Evolutionary conservation across 306 rosid species (phyloP).

Genomic region (Neltuma alba): DNA sequence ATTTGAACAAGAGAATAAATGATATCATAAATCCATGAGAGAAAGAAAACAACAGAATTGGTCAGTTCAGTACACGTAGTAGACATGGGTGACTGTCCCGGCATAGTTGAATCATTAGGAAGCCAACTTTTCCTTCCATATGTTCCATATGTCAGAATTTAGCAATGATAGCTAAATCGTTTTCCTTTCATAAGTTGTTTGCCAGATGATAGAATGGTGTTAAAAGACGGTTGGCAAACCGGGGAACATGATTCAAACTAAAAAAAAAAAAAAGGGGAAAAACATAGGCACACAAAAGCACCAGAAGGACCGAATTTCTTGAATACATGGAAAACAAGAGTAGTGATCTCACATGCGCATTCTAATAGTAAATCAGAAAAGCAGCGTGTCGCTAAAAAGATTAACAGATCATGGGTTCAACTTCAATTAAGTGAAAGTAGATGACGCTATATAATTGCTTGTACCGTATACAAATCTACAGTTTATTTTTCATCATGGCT

Average conservation of each 20-base stretch:
- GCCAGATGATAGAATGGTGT: slow-evolving; percentile 11
- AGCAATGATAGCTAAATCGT: slow-evolving; percentile 5
- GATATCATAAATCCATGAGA: slow-evolving; percentile 19
- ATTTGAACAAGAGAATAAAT: slow-evolving; percentile 25
- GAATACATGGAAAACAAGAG: neutral
- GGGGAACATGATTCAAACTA: slow-evolving; percentile 4
- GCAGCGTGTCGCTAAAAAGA: neutral
- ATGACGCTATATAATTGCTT: neutral
- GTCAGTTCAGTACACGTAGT: neutral
- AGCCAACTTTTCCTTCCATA: neutral
- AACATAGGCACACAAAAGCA: neutral
- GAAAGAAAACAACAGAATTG: slow-evolving; percentile 17
- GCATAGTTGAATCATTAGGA: slow-evolving; percentile 7
- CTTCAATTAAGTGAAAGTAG: neutral
- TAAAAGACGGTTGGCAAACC: neutral
- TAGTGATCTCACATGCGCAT: neutral
- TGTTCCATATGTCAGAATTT: neutral
- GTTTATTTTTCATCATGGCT: neutral
- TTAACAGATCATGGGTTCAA: neutral
- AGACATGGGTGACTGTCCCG: slow-evolving; percentile 1
- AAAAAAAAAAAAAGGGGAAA: neutral
- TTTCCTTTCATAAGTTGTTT: neutral
- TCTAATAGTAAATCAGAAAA: neutral
- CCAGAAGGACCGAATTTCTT: neutral
- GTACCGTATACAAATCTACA: neutral